phyloP scores from a whole-genome alignment of 78 protist species.

The Chrysochromulina tobinii region DNA sequence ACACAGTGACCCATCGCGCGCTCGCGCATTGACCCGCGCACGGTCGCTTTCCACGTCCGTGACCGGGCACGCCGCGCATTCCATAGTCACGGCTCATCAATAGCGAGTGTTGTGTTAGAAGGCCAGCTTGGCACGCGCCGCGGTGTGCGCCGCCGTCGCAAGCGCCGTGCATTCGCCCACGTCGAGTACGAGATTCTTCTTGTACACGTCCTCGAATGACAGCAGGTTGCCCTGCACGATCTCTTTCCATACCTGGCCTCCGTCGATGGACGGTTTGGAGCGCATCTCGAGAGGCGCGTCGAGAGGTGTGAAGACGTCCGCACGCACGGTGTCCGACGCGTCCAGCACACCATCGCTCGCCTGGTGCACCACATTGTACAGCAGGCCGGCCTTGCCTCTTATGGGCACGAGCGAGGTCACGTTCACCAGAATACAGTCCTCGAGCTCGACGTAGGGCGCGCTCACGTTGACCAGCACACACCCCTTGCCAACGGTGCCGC shows the following conservation, averaged over 20 bases:
- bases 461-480: conserved; percentile 38
- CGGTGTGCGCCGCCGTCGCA: not conserved
- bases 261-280: not conserved
- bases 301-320: not conserved
- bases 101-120: no score
- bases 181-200: not conserved
- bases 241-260: conserved; percentile 15
- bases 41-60: no score
- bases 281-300: not conserved
- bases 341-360: not conserved
- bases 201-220: conserved; percentile 22
- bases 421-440: not conserved
- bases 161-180: not conserved
- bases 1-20: no score
- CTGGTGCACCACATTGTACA: conserved; percentile 50
- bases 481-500: not conserved
- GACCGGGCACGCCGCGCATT: no score
- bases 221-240: not conserved
- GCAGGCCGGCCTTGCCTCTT: not conserved
- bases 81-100: no score
- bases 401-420: not conserved
- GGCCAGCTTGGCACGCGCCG: no score
- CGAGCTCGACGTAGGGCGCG: conserved; percentile 26
- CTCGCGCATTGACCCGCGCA: no score
- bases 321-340: conserved; percentile 15